Conservation (phyloP, 169 alveolate genomes). For the Ophryocystis elektroscirrha region DNA sequence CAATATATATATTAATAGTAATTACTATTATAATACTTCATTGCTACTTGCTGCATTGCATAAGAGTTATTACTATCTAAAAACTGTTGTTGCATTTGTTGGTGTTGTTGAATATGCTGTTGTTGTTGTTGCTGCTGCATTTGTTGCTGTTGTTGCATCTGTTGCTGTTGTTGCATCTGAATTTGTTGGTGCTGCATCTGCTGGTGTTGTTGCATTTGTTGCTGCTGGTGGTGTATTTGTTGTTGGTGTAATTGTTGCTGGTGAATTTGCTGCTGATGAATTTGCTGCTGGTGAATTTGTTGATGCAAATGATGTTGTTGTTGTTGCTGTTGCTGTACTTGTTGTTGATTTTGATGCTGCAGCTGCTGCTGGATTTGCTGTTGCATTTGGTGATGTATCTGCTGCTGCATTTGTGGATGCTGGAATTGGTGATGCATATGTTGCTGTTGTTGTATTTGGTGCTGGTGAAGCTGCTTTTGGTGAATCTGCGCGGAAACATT, state of each 20-base stretch:
- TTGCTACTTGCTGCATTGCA: too few species aligned
- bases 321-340: not conserved
- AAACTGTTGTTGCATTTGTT: not conserved
- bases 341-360: not conserved
- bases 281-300: not conserved
- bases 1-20: too few species aligned
- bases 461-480: too few species aligned
- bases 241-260: not conserved
- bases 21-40: too few species aligned
- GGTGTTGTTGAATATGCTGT: not conserved
- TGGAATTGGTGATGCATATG: too few species aligned
- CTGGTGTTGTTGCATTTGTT: not conserved
- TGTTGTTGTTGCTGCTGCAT: not conserved
- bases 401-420: too few species aligned
- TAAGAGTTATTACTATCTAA: too few species aligned
- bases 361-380: not conserved
- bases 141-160: conserved; percentile 1
- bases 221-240: not conserved
- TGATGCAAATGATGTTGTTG: not conserved
- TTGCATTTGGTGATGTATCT: too few species aligned
- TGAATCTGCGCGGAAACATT: too few species aligned
- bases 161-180: not conserved
- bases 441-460: too few species aligned
- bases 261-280: not conserved
- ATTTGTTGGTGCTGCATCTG: conserved; percentile 2